These are phyloP conservation scores for Claviceps pazoutovae DNA, from an alignment of 2,329 filamentous ascomycete species.

Conservation along the genomic window DNA sequence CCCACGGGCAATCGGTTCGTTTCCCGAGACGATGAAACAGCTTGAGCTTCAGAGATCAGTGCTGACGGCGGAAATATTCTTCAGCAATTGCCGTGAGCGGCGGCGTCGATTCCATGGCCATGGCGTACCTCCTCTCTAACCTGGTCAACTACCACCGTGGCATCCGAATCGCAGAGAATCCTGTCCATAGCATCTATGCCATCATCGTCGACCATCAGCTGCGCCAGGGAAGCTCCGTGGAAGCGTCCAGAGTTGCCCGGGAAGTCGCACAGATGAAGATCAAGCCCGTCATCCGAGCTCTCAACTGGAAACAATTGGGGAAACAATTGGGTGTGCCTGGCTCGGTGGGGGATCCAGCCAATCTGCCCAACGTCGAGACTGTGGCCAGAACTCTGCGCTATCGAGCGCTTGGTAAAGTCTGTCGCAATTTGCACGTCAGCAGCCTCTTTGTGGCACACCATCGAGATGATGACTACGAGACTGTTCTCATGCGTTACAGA, in stretches of 20 bases:
- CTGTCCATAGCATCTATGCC: constrained; percentile 26
- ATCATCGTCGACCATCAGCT: constrained; percentile 45
- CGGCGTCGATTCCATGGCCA: constrained; percentile 94
- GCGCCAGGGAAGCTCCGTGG: constrained; percentile 35
- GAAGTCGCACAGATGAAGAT: constrained; percentile 26
- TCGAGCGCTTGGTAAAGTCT: constrained; percentile 50
- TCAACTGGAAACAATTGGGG: constrained; percentile 32
- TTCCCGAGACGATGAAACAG: neutral
- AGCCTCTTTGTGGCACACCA: constrained; percentile 75
- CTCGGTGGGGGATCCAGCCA: constrained; percentile 17
- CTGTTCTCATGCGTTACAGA: constrained; percentile 64
- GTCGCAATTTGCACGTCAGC: constrained; percentile 33
- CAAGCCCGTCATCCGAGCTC: constrained; percentile 11
- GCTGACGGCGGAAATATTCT: too few species aligned
- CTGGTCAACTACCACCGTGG: constrained; percentile 20
- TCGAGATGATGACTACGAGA: constrained; percentile 82
- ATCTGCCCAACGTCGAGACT: constrained; percentile 57
- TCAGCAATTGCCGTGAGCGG: constrained; percentile 73
- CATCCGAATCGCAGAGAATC: constrained; percentile 31
- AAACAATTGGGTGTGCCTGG: constrained; percentile 1
- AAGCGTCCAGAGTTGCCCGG: constrained; percentile 34
- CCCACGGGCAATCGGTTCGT: constrained; percentile 30
- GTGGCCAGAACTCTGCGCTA: constrained; percentile 63
- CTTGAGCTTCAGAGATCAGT: neutral
- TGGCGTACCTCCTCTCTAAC: constrained; percentile 58